Percentiles rank a stretch among this genome's conserved stretches.
These are phyloP conservation scores for Sherardia arvensis DNA, from an alignment of 257 asterid species.

Conservation along the genomic window DNA sequence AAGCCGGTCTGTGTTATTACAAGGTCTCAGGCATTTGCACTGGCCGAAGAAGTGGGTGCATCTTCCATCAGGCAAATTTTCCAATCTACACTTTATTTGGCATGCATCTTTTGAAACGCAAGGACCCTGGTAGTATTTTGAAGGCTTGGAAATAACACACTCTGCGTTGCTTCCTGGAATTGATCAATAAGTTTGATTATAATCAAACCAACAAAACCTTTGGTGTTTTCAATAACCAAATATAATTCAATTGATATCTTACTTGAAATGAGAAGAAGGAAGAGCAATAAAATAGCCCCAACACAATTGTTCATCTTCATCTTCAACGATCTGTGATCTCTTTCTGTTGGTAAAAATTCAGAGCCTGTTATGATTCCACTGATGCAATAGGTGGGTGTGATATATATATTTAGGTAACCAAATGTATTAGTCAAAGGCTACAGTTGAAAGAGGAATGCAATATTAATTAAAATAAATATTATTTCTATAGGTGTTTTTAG, in stretches of 20 bases:
- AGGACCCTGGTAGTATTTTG: neutral
- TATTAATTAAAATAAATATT: too few relatives aligned
- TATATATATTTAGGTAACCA: too few relatives aligned
- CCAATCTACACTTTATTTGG: neutral
- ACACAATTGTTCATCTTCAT: neutral
- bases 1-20: neutral
- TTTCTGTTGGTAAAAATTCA: neutral
- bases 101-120: neutral
- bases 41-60: neutral
- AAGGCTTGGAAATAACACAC: neutral
- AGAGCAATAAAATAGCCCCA: neutral
- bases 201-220: neutral
- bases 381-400: neutral
- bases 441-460: neutral
- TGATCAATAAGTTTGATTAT: too few relatives aligned
- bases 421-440: neutral
- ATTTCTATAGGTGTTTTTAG: too few relatives aligned
- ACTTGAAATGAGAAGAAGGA: neutral
- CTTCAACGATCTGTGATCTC: neutral
- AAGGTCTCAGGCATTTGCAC: neutral
- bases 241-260: neutral
- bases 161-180: neutral
- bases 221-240: too few relatives aligned
- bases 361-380: neutral
- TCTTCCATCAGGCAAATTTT: neutral